phyloP scores from a whole-genome alignment of 805 yeast species.

The Saccharomycopsis babjevae region DNA sequence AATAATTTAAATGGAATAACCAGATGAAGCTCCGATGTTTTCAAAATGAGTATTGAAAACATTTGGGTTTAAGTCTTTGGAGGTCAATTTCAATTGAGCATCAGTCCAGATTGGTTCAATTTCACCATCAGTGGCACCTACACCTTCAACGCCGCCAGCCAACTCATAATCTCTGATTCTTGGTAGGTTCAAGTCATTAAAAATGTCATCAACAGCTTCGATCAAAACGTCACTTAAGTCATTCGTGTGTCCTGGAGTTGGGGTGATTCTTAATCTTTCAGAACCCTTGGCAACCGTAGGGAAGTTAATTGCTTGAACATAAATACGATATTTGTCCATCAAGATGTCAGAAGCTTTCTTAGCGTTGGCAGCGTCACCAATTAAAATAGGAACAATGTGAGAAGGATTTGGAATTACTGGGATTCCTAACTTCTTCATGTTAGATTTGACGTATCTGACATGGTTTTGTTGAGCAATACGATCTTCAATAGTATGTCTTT shows the following conservation, averaged over 20 bases:
- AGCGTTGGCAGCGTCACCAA: slow-evolving; percentile 91
- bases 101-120: slow-evolving; percentile 79
- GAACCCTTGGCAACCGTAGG: slow-evolving; percentile 96
- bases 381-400: slow-evolving; percentile 90
- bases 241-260: slow-evolving; percentile 91
- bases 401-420: slow-evolving; percentile 98
- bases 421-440: slow-evolving; percentile 59
- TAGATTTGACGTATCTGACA: slow-evolving; percentile 74
- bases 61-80: slow-evolving; percentile 55
- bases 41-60: slow-evolving; percentile 53
- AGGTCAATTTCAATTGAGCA: slow-evolving; percentile 55
- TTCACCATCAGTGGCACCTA: slow-evolving; percentile 40
- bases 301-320: slow-evolving; percentile 96
- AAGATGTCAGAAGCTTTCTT: slow-evolving; percentile 84
- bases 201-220: slow-evolving; percentile 71
- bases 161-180: slow-evolving; percentile 69
- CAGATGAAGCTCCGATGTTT: slow-evolving; percentile 64
- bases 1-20: slow-evolving; percentile 24
- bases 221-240: slow-evolving; percentile 69
- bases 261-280: slow-evolving; percentile 95
- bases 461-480: slow-evolving; percentile 78
- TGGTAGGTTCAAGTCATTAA: slow-evolving; percentile 61
- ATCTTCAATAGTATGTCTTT: slow-evolving; percentile 64
- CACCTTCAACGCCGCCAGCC: slow-evolving; percentile 86
- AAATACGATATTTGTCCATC: slow-evolving; percentile 73